Conservation (phyloP, 805 yeast genomes). For the Scheffersomyces stipitis region DNA sequence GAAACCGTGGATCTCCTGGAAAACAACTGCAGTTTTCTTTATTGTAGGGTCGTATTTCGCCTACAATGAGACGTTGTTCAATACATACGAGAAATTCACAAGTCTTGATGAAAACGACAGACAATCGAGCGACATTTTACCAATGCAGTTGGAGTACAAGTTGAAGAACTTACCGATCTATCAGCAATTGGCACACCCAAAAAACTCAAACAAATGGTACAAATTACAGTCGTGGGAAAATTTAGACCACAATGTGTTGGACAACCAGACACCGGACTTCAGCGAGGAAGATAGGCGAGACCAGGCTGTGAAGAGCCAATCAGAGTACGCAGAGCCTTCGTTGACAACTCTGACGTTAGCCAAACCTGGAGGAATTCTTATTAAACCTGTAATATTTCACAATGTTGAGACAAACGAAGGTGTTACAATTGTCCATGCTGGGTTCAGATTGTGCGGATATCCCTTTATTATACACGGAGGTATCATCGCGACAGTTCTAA, state of each 20-base stretch:
- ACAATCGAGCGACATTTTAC: slow-evolving; percentile 23
- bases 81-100: slow-evolving; percentile 27
- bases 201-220: slow-evolving; percentile 48
- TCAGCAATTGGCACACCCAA: slow-evolving; percentile 43
- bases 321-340: slow-evolving; percentile 16
- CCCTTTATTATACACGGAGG: slow-evolving; percentile 92
- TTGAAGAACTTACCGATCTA: slow-evolving; percentile 53
- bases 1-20: slow-evolving; percentile 32
- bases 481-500: slow-evolving; percentile 73
- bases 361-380: slow-evolving; percentile 76
- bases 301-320: slow-evolving; percentile 9
- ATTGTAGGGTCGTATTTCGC: slow-evolving; percentile 34
- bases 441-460: slow-evolving; percentile 78
- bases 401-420: slow-evolving; percentile 57
- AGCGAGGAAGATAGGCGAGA: not conserved
- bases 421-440: slow-evolving; percentile 70
- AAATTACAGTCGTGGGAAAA: slow-evolving; percentile 46
- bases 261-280: slow-evolving; percentile 13
- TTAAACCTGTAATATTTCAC: slow-evolving; percentile 69
- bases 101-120: slow-evolving; percentile 17
- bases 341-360: slow-evolving; percentile 49
- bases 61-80: slow-evolving; percentile 29
- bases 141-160: slow-evolving; percentile 45
- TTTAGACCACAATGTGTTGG: slow-evolving; percentile 36
- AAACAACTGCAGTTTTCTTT: slow-evolving; percentile 25